A percentile compares a stretch with the other conserved stretches of the same genome.
Conservation (phyloP, 805 yeast species). For the Metschnikowia proteae region DNA sequence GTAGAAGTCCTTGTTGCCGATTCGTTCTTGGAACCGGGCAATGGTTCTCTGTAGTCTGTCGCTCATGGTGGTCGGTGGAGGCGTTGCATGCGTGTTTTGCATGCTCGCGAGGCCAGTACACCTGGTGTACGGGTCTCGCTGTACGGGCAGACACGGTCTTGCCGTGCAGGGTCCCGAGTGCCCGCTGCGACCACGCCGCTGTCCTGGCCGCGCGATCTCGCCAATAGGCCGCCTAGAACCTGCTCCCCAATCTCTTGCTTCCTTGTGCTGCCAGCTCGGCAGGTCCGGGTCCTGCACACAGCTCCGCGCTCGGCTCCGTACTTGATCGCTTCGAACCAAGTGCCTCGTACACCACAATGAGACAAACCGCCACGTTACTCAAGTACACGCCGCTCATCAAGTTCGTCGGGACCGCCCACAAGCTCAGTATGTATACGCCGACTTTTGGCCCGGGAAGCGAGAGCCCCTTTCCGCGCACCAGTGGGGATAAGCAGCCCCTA, state of each 20-base stretch:
- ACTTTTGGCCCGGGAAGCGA: neutral
- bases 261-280: no score
- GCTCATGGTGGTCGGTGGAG: conserved; percentile 11
- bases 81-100: neutral
- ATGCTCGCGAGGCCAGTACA: neutral
- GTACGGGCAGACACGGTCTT: neutral
- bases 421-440: conserved; percentile 15
- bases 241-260: no score
- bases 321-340: neutral
- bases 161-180: no score
- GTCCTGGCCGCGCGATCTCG: no score
- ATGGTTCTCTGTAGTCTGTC: conserved; percentile 55
- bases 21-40: conserved; percentile 63
- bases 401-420: conserved; percentile 80
- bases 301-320: neutral
- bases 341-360: conserved; percentile 24
- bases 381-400: conserved; percentile 70
- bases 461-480: no score
- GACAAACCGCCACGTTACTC: conserved; percentile 28
- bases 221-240: no score
- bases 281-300: conserved; percentile 9
- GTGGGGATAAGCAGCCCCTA: no score
- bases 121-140: neutral
- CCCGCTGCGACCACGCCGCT: no score
- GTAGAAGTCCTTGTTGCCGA: conserved; percentile 72